Evolutionary conservation across 768 basidiomycete genomes (phyloP), one percentile per base, ranked within the genome.

Genomic region (Termitomyces titanicus): DNA sequence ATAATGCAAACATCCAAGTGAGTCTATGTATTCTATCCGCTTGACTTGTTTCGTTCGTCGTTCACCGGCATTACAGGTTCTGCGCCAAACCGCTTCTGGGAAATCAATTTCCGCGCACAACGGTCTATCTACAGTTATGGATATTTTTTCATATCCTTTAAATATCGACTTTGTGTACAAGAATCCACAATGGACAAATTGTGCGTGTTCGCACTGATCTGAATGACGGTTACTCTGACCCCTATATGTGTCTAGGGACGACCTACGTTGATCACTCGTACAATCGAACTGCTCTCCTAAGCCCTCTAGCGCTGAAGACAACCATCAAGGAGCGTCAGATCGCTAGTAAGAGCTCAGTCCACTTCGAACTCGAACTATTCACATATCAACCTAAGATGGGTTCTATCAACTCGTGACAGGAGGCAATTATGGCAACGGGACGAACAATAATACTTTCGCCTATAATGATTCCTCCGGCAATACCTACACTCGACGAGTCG

Each of bases 201-300:
- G 75, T 79, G 61, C 39, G 74, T 64, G 15, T 51, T 47, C 29
- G 44, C n/a, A 60, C 40, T 61, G 10, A 45, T 33, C 15, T 7
- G 24, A 37, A 11, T 10, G 7, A 53, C 20, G 0, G 0, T 22
- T 24, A 24, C 25, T 25, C 49, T 24, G 39, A 53, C 42, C 7
- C n/a, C 47, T 25, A 22, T 37, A 38, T 15, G 29, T n/a, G 10
- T 53, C 5, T 47, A 88, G 85, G 80, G 63, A 73, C 74, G 47
- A 70, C 77, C 10, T 61, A 64, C 3, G 78, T 92, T 55, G 86
- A 91, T 61, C 89, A 89, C 62, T 85, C 84, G 0, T 92, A 89
- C 63, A 68, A 81, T 47, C 82, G 88, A 22, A 70, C 73, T 22
- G 67, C 84, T 37, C 63, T 78, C 13, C 87, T 88, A 1, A 74